Percentiles rank a stretch among this genome's conserved stretches.
phyloP scores from a whole-genome alignment of 1,284 basidiomycete genomes.

The Exsudoporus floridanus region DNA sequence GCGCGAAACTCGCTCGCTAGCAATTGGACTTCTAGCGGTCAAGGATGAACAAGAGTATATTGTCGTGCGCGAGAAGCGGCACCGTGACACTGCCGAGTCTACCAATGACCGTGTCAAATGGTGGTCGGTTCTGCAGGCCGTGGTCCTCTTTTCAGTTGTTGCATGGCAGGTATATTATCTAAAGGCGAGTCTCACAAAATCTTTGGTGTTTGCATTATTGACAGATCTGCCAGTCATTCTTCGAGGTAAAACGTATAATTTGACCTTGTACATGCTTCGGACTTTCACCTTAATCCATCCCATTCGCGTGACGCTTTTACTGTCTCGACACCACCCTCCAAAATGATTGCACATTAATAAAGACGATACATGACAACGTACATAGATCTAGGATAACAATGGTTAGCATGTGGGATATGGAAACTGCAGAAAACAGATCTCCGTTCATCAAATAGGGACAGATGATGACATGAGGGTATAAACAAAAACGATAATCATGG shows the following conservation, averaged over 20 bases:
- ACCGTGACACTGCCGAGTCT: conserved; percentile 93
- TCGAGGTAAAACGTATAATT: conserved; percentile 93
- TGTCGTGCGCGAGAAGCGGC: conserved; percentile 88
- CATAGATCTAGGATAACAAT: conserved; percentile 29
- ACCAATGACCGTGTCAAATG: conserved; percentile 97
- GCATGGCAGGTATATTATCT: conserved; percentile 98
- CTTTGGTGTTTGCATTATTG: neutral
- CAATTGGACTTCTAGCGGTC: conserved; percentile 82
- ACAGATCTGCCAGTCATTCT: conserved; percentile 65
- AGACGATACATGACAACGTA: conserved; percentile 24
- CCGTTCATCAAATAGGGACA: conserved; percentile 12
- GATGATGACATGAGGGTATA: conserved; percentile 15
- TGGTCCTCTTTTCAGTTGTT: conserved; percentile 87
- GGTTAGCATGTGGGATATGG: conserved; percentile 24
- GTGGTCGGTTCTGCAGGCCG: conserved; percentile 94
- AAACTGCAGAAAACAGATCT: conserved; percentile 6
- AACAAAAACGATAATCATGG: conserved; percentile 19
- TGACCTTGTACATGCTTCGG: conserved; percentile 36
- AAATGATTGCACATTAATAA: conserved; percentile 16
- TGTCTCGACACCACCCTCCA: neutral
- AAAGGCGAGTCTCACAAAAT: conserved; percentile 58
- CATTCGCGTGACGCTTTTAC: neutral
- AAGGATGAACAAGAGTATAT: conserved; percentile 99
- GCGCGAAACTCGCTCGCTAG: conserved; percentile 89
- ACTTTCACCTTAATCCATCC: conserved; percentile 1